Percentiles rank a stretch among this genome's conserved stretches.
Conservation (phyloP, 202 grass and related monocot genomes). For the Musa balbisiana region DNA sequence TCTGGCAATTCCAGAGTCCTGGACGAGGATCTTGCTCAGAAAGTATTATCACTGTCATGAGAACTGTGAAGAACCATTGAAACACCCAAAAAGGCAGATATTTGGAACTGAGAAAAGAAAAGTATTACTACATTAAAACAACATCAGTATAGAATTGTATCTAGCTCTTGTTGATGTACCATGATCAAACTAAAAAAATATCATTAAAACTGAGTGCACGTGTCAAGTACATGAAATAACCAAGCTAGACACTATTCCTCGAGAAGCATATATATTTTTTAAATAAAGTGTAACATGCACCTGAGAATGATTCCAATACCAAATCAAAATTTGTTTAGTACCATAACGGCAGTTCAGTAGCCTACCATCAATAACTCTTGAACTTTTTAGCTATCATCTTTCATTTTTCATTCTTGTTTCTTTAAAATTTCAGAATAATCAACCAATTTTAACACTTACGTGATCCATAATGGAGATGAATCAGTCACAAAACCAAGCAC, state of each 20-base stretch:
- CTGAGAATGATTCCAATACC: neutral
- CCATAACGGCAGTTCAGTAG: neutral
- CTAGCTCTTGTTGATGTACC: neutral
- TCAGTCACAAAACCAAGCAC: no score
- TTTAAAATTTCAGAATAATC: no score
- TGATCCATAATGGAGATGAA: no score
- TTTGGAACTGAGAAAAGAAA: neutral
- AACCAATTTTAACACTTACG: no score
- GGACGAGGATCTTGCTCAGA: neutral
- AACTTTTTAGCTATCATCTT: neutral
- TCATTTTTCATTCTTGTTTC: neutral
- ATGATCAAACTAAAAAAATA: neutral
- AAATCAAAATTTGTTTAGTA: neutral
- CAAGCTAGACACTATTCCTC: neutral
- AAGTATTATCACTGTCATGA: neutral
- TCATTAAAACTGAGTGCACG: neutral
- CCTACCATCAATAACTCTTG: neutral
- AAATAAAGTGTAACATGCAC: neutral
- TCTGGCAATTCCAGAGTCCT: neutral
- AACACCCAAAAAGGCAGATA: neutral
- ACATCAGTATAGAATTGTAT: neutral
- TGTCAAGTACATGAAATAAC: neutral
- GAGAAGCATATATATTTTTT: neutral
- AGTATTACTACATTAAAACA: neutral
- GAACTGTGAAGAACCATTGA: neutral